Percentiles rank a stretch among this genome's conserved stretches.
phyloP scores from a whole-genome alignment of 2,329 filamentous ascomycete genomes.

The Neonectria coccinea region DNA sequence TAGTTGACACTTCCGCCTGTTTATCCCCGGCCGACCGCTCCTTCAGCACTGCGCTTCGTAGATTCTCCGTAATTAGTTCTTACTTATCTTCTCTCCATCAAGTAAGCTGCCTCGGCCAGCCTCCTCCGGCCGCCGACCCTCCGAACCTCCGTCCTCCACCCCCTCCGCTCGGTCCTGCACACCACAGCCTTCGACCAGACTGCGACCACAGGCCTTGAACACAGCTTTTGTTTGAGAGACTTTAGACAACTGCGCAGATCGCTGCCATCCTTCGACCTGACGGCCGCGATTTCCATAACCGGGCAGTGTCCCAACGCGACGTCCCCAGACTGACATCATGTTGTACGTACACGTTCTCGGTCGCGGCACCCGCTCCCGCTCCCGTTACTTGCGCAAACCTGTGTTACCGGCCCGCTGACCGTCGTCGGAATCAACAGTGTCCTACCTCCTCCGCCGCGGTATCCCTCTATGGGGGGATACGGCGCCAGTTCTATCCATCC shows the following conservation, averaged over 20 bases:
- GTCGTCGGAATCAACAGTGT: slow-evolving; percentile 66
- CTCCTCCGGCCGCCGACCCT: slow-evolving; percentile 23
- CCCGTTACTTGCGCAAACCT: slow-evolving; percentile 26
- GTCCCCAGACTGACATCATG: slow-evolving; percentile 35
- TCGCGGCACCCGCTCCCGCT: slow-evolving; percentile 2
- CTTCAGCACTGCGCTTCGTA: background rate
- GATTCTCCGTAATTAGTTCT: background rate
- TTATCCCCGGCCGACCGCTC: background rate
- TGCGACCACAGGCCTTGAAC: background rate
- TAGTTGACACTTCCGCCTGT: slow-evolving; percentile 1
- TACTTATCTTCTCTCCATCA: background rate
- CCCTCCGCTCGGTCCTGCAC: slow-evolving; percentile 20
- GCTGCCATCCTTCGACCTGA: slow-evolving; percentile 6
- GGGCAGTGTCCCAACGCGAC: slow-evolving; percentile 8
- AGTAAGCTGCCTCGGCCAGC: slow-evolving; percentile 22
- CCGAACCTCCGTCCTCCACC: slow-evolving; percentile 24
- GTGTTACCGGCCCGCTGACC: slow-evolving; percentile 33
- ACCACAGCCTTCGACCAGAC: slow-evolving; percentile 4
- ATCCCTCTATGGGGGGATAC: slow-evolving; percentile 79
- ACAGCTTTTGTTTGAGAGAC: background rate
- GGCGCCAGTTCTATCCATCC: slow-evolving; percentile 75
- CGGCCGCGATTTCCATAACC: background rate
- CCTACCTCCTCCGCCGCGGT: slow-evolving; percentile 86
- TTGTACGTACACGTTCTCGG: slow-evolving; percentile 40
- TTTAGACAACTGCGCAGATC: slow-evolving; percentile 2